A percentile compares a stretch with the other conserved stretches of the same genome.
These are phyloP conservation scores for Edaphochlamys debaryana DNA, from an alignment of 139 green algal genomes.

Conservation along the genomic window DNA sequence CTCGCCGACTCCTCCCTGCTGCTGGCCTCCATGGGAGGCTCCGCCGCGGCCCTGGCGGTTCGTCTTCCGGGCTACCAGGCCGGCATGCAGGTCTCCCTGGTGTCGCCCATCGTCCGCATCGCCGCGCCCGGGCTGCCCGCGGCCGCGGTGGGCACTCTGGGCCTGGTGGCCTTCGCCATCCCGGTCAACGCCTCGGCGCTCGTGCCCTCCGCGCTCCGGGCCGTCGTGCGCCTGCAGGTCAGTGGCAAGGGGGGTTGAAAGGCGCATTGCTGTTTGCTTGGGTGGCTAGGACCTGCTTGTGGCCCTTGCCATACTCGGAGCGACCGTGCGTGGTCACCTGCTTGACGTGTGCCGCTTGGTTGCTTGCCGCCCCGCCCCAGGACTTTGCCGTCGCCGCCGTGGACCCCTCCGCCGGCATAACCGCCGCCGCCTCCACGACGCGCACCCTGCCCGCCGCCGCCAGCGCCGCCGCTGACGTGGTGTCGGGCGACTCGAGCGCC, in stretches of 20 bases:
- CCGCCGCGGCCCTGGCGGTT: background rate
- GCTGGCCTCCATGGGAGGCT: background rate
- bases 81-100: background rate
- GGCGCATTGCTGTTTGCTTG: background rate
- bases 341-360: background rate
- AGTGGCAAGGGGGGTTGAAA: background rate
- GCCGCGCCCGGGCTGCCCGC: constrained; percentile 2
- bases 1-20: constrained; percentile 7
- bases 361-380: background rate
- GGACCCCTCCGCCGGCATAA: background rate
- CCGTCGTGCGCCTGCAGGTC: constrained; percentile 17
- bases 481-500: background rate
- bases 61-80: background rate
- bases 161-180: background rate
- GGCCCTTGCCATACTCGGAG: background rate
- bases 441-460: background rate
- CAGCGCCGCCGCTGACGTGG: too few relatives aligned
- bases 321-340: background rate
- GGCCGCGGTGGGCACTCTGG: background rate
- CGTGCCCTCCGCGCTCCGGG: background rate
- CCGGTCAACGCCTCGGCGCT: background rate
- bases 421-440: background rate
- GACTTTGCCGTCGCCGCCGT: background rate
- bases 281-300: background rate
- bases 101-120: constrained; percentile 14